Evolutionary conservation across 1,284 basidiomycete species (phyloP).

Genomic region (Cryptococcus sp.): DNA sequence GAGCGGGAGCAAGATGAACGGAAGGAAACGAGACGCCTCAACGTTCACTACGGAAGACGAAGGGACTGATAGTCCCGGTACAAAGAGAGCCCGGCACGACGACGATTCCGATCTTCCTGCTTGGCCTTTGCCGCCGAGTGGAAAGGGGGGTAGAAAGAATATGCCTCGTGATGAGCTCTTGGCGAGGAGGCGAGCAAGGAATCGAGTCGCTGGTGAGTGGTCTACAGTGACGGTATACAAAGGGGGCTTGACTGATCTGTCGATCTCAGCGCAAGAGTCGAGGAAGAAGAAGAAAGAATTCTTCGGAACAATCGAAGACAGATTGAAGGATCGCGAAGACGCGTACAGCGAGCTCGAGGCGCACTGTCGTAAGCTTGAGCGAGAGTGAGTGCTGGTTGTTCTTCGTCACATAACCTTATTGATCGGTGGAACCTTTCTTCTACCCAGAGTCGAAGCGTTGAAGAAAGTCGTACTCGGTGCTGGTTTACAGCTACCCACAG

Average conservation of each 20-base stretch:
- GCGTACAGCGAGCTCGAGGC: constrained; percentile 19
- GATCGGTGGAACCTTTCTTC: background rate
- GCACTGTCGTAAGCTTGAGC: constrained; percentile 30
- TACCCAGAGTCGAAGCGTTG: constrained; percentile 24
- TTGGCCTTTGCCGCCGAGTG: constrained; percentile 25
- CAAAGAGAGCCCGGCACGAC: constrained; percentile 5
- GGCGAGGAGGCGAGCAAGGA: constrained; percentile 29
- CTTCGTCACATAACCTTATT: background rate
- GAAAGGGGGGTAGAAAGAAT: constrained; percentile 27
- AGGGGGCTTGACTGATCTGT: background rate
- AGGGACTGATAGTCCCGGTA: background rate
- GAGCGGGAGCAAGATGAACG: constrained; percentile 4
- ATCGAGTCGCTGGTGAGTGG: constrained; percentile 30
- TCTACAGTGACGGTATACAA: background rate
- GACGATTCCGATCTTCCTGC: constrained; percentile 9
- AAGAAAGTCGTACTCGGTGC: constrained; percentile 18
- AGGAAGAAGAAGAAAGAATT: constrained; percentile 29
- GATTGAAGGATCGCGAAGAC: constrained; percentile 17
- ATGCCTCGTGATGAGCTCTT: constrained; percentile 34
- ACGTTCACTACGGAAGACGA: background rate
- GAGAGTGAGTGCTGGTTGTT: constrained; percentile 25
- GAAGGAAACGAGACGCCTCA: background rate
- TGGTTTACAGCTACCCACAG: constrained; percentile 18
- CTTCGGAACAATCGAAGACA: constrained; percentile 17
- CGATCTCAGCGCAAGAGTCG: constrained; percentile 23